These are phyloP conservation scores for Blastosporella zonata DNA, from an alignment of 1,284 basidiomycete genomes.

Conservation along the genomic window DNA sequence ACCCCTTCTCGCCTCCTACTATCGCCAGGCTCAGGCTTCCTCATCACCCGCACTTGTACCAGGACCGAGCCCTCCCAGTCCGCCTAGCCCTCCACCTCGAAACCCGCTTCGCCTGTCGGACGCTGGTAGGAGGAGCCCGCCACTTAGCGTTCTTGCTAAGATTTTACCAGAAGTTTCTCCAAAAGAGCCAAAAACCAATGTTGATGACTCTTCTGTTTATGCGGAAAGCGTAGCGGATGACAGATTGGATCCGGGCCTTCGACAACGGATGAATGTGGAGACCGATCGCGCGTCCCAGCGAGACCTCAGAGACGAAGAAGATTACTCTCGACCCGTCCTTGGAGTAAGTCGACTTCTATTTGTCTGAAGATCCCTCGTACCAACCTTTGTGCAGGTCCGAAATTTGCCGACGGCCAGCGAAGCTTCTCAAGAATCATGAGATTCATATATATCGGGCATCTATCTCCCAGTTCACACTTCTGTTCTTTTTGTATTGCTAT, in stretches of 20 bases:
- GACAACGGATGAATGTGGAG: conserved; percentile 34
- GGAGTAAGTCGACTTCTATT: conserved; percentile 39
- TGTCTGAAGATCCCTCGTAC: conserved; percentile 1
- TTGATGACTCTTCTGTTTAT: conserved; percentile 27
- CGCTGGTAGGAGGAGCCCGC: conserved; percentile 19
- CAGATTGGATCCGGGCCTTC: conserved; percentile 43
- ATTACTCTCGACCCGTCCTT: conserved; percentile 56
- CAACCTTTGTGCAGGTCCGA: conserved; percentile 37
- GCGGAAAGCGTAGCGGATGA: conserved; percentile 37
- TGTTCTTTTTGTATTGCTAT: conserved; percentile 6
- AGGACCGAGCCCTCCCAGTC: conserved; percentile 26
- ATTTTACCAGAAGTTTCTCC: conserved; percentile 8
- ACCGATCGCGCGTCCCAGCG: conserved; percentile 29
- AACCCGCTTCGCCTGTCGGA: conserved; percentile 37
- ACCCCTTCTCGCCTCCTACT: conserved; percentile 52
- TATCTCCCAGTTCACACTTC: background rate
- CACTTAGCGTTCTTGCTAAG: conserved; percentile 19
- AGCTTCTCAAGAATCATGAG: conserved; percentile 31
- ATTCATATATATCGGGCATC: background rate
- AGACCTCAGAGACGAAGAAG: conserved; percentile 49
- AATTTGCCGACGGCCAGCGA: conserved; percentile 43
- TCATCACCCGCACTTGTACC: conserved; percentile 17
- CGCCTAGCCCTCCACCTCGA: conserved; percentile 36
- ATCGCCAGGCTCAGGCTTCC: conserved; percentile 18
- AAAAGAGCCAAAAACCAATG: conserved; percentile 4